phyloP scores from a whole-genome alignment of 495 filamentous ascomycete genomes.

The Poronia punctata region DNA sequence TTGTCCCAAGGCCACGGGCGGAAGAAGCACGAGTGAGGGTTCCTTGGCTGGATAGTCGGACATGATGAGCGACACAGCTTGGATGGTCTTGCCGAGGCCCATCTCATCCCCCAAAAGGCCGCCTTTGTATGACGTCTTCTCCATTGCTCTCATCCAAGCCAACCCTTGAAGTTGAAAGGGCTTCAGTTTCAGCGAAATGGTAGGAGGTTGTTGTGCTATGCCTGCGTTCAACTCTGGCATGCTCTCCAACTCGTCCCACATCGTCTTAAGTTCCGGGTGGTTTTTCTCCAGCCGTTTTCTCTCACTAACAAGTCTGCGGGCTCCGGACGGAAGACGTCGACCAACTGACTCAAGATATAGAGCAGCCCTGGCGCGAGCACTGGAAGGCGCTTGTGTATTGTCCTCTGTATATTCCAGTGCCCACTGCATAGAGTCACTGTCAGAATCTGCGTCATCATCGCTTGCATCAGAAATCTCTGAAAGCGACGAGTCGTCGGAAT shows the following conservation, averaged over 20 bases:
- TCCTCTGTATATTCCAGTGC: too few species aligned
- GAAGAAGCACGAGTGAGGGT: slow-evolving; percentile 83
- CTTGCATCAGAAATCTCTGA: not conserved
- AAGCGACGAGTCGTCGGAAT: not conserved
- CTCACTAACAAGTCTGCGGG: too few species aligned
- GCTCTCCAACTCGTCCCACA: slow-evolving; percentile 73
- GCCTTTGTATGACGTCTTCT: slow-evolving; percentile 75
- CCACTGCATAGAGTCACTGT: not conserved
- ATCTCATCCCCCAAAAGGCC: slow-evolving; percentile 93
- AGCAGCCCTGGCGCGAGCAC: too few species aligned
- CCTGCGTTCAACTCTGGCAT: slow-evolving; percentile 58
- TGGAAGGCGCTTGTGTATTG: too few species aligned
- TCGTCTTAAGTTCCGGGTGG: slow-evolving; percentile 70
- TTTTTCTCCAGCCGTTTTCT: slow-evolving; percentile 57
- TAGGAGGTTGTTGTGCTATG: slow-evolving; percentile 64
- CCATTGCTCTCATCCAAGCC: slow-evolving; percentile 88
- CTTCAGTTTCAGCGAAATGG: slow-evolving; percentile 76
- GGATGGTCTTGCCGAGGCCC: slow-evolving; percentile 98
- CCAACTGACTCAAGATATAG: too few species aligned
- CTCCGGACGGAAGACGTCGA: too few species aligned
- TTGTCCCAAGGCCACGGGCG: slow-evolving; percentile 93
- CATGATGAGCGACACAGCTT: slow-evolving; percentile 95
- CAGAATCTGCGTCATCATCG: not conserved
- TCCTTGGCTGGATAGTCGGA: slow-evolving; percentile 80
- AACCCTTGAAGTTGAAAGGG: slow-evolving; percentile 90